A percentile compares a stretch with the other conserved stretches of the same genome.
phyloP scores from a whole-genome alignment of 208 protist genomes.

The Naegleria fowleri region DNA sequence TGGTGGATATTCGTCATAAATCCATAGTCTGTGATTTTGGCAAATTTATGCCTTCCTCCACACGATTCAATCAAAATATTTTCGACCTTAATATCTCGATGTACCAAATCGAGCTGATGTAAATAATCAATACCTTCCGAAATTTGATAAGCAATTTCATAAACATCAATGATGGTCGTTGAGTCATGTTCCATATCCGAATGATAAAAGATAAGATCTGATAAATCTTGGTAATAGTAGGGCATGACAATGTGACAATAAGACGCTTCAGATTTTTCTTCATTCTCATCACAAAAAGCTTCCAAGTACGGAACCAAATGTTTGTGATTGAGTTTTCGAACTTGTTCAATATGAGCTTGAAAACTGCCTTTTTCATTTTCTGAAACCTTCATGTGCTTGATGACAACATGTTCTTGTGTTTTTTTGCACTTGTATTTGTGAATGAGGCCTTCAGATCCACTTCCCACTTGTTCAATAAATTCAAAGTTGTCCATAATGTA shows the following conservation, averaged over 20 bases:
- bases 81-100: neutral
- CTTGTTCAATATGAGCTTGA: neutral
- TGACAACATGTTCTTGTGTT: neutral
- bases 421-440: neutral
- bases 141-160: neutral
- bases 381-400: neutral
- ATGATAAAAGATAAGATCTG: neutral
- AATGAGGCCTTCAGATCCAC: neutral
- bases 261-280: neutral
- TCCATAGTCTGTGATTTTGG: neutral
- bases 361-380: neutral
- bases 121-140: neutral
- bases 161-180: neutral
- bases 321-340: neutral
- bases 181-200: neutral
- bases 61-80: neutral
- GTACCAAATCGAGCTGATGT: neutral
- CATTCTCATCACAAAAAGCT: neutral
- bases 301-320: neutral
- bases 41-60: neutral
- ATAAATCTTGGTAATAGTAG: neutral
- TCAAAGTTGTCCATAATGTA: neutral
- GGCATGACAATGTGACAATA: neutral
- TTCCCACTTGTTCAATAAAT: neutral
- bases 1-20: neutral